Conservation (phyloP, 768 basidiomycete genomes). For the Boletus speciosus region DNA sequence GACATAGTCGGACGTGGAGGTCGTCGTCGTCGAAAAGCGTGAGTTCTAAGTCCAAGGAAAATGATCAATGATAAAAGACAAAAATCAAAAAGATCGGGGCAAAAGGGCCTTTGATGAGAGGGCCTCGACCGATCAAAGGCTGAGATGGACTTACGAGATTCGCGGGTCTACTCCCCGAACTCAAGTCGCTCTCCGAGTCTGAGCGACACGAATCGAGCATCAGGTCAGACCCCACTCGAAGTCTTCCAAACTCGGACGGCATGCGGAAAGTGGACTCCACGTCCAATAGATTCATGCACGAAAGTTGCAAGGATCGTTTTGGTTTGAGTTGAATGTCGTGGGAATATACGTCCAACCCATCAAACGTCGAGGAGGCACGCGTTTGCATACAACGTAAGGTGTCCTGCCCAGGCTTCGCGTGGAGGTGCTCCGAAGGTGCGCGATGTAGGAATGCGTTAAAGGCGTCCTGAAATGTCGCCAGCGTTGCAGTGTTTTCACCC, state of each 20-base stretch:
- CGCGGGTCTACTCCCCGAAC: neutral
- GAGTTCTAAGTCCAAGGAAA: constrained; percentile 22
- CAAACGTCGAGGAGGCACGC: constrained; percentile 31
- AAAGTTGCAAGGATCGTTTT: constrained; percentile 18
- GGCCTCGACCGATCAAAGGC: neutral
- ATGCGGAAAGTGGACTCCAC: constrained; percentile 15
- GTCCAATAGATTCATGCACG: constrained; percentile 22
- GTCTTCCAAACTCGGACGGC: constrained; percentile 10
- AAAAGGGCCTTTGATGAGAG: neutral
- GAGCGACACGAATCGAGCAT: constrained; percentile 17
- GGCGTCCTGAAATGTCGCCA: constrained; percentile 28
- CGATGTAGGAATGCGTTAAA: constrained; percentile 28
- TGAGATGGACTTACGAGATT: constrained; percentile 15
- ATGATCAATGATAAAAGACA: neutral
- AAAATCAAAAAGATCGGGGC: neutral
- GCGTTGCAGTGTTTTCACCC: constrained; percentile 23
- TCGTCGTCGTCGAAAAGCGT: constrained; percentile 35
- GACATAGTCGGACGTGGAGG: constrained; percentile 32
- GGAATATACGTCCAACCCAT: constrained; percentile 29
- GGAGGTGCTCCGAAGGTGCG: constrained; percentile 21
- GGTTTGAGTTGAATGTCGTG: constrained; percentile 21
- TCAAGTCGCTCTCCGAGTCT: constrained; percentile 16
- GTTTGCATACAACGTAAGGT: constrained; percentile 12
- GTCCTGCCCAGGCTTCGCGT: constrained; percentile 6
- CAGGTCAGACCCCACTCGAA: constrained; percentile 20